A percentile compares a stretch with the other conserved stretches of the same genome.
Evolutionary conservation across 164 flowering plant genomes (phyloP).

Genomic region (Magnolia kwangsiensis): DNA sequence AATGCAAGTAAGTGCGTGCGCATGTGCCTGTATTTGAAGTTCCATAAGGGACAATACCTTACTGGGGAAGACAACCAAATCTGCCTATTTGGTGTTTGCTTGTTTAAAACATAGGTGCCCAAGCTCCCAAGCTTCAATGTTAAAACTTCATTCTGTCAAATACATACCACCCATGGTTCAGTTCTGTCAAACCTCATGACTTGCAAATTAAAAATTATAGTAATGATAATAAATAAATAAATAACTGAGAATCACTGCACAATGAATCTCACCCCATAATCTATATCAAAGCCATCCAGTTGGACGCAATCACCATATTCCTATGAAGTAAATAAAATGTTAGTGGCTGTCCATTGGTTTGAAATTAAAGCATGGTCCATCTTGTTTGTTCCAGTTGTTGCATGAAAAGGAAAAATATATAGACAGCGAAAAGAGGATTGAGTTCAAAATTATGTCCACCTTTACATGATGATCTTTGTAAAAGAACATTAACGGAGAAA

Average conservation of each 20-base stretch:
- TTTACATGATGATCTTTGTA: background rate
- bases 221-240: background rate
- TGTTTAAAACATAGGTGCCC: slow-evolving; percentile 91
- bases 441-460: background rate
- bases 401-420: background rate
- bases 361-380: too few species aligned
- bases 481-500: background rate
- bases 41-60: slow-evolving; percentile 44
- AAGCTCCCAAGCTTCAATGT: slow-evolving; percentile 75
- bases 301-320: slow-evolving; percentile 86
- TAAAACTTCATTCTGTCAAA: slow-evolving; percentile 77
- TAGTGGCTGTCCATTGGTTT: background rate
- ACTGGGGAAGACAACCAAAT: slow-evolving; percentile 94
- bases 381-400: background rate
- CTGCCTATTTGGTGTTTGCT: slow-evolving; percentile 94
- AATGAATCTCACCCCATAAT: slow-evolving; percentile 69
- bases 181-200: background rate
- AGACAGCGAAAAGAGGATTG: background rate
- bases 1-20: too few species aligned
- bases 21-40: background rate
- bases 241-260: background rate
- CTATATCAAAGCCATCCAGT: slow-evolving; percentile 87
- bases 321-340: slow-evolving; percentile 32
- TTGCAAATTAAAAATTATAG: background rate
- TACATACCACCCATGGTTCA: background rate